Evolutionary conservation across 2,329 filamentous ascomycete genomes (phyloP).

Genomic region (Claviceps spartinae): DNA sequence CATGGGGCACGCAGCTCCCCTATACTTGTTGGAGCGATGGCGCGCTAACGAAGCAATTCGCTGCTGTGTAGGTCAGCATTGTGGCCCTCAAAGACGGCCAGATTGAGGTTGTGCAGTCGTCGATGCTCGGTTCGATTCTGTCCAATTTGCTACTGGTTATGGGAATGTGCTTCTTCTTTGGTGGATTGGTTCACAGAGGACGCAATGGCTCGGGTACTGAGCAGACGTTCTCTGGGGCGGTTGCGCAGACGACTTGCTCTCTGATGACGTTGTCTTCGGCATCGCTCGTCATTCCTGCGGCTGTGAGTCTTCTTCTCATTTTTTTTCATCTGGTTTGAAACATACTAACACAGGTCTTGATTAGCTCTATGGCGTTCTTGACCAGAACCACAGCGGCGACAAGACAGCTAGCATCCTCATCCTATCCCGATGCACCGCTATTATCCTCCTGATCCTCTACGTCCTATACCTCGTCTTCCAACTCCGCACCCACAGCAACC

Average conservation of each 20-base stretch:
- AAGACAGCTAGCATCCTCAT: conserved; percentile 47
- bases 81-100: conserved; percentile 74
- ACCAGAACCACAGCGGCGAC: conserved; percentile 25
- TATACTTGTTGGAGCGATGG: neutral
- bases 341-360: neutral
- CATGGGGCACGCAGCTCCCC: neutral
- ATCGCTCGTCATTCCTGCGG: conserved; percentile 66
- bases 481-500: conserved; percentile 56
- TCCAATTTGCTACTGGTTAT: conserved; percentile 86
- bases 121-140: conserved; percentile 90
- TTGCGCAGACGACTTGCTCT: conserved; percentile 64
- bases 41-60: neutral
- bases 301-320: conserved; percentile 26
- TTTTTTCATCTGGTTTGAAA: neutral
- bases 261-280: conserved; percentile 65
- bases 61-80: conserved; percentile 61
- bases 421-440: conserved; percentile 61
- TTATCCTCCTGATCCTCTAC: conserved; percentile 64
- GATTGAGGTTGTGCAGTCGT: conserved; percentile 93
- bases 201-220: conserved; percentile 45
- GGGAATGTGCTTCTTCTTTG: conserved; percentile 67
- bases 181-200: conserved; percentile 50
- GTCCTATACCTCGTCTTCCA: conserved; percentile 68
- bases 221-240: conserved; percentile 61
- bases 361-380: conserved; percentile 53